phyloP scores from a whole-genome alignment of 768 basidiomycete species.

The Agaricus sinodeliciosus region DNA sequence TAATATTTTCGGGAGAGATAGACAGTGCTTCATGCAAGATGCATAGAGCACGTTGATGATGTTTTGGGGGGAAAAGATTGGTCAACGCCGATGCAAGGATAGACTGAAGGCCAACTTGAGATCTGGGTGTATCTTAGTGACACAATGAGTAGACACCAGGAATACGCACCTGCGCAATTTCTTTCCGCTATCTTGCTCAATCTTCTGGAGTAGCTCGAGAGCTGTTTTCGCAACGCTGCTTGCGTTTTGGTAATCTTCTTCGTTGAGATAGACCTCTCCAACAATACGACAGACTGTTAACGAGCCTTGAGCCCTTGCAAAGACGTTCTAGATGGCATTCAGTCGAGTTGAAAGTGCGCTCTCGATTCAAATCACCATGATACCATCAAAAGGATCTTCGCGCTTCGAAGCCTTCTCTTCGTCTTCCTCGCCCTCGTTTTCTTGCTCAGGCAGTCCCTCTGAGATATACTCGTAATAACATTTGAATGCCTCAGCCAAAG shows the following conservation, averaged over 20 bases:
- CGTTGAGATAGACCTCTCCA: slow-evolving; percentile 56
- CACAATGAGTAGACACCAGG: neutral
- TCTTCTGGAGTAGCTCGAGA: slow-evolving; percentile 43
- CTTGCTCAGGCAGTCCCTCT: slow-evolving; percentile 34
- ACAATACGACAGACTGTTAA: slow-evolving; percentile 63
- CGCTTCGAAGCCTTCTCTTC: slow-evolving; percentile 31
- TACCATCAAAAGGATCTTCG: slow-evolving; percentile 50
- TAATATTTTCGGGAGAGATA: slow-evolving; percentile 52
- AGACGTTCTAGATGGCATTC: slow-evolving; percentile 43
- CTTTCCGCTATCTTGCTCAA: slow-evolving; percentile 55
- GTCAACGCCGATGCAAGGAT: slow-evolving; percentile 72
- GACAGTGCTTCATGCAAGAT: slow-evolving; percentile 69
- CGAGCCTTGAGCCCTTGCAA: slow-evolving; percentile 42
- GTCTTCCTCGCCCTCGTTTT: slow-evolving; percentile 25
- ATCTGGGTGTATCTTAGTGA: slow-evolving; percentile 32
- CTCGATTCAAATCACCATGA: slow-evolving; percentile 43
- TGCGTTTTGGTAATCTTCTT: slow-evolving; percentile 69
- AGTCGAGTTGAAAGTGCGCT: slow-evolving; percentile 8
- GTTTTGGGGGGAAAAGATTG: slow-evolving; percentile 83
- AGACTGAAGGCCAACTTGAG: slow-evolving; percentile 61
- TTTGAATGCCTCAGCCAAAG: slow-evolving; percentile 49
- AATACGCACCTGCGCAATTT: slow-evolving; percentile 41
- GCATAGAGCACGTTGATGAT: slow-evolving; percentile 71
- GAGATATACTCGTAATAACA: slow-evolving; percentile 65
- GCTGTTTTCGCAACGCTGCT: slow-evolving; percentile 70